Evolutionary conservation across 2,329 filamentous ascomycete genomes (phyloP), one percentile per base, ranked within the genome.

Genomic region (Hypoxylon sp.): DNA sequence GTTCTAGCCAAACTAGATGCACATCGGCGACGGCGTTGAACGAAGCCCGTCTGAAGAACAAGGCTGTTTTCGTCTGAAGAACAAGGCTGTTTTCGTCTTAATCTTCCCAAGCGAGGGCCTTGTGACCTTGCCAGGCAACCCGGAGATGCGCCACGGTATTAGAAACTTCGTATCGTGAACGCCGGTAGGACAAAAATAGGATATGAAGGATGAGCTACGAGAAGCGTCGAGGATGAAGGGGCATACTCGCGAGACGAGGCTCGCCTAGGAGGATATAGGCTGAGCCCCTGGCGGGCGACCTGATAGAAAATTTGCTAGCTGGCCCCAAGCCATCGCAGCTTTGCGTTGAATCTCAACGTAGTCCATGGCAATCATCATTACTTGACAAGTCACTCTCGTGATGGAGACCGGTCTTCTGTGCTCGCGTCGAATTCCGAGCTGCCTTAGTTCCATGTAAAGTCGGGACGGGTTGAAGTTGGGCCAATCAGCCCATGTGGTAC

Each of bases 401-500:
- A 35, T 35, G 18, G 29, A n/a, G 17, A 33, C 29, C 2, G n/a
- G 29, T 7, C 31, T 18, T 18, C 11, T n/a, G 37, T 23, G 9
- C 18, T 45, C 24, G 24, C 26, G 13, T 26, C 24, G 27, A 57
- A 29, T 18, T 24, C 54, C 54, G 37, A n/a, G 20, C 18, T 29
- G 40, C 43, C 43, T 27, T 42, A 48, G 17, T 31, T 27, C 29
- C 21, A 42, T 57, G 21, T 51, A n/a, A 11, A 37, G 8, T 23
- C 24, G 37, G 24, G 18, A 27, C 43, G 48, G 48, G 48, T 52
- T 29, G n/a, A 47, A 42, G 11, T 18, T 13, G 40, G 5, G n/a
- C 55, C 55, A 58, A 58, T 58, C 37, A 18, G 47, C 13, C 37
- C 27, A 33, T 38, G 35, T 48, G 29, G 35, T 48, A 43, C 54